Base-by-base conservation (phyloP, 75 land plant species). In the Adiantum capillusveneris region DNA sequence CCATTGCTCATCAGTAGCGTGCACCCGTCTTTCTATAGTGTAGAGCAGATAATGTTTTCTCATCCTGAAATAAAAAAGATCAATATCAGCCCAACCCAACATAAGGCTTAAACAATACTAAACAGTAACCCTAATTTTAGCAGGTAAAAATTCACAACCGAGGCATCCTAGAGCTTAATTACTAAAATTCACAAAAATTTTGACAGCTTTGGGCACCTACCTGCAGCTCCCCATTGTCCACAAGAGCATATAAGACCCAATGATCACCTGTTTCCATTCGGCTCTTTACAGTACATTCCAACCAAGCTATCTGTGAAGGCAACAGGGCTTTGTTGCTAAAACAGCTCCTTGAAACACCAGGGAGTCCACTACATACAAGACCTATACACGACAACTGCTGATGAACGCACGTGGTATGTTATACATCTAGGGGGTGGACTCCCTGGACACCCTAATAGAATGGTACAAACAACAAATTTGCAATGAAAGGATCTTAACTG, bases 181-280 rank as follows among this genome's bases (percentile, higher is more conserved):
- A 25, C 18, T 2, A 25, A 20, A 13, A 61, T 25, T 1, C 6
- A 25, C 3, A 26, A 61, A 44, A 24, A 14, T 7, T 12, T 3
- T 11, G 31, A 55, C 20, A 2, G 25, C 25, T 6, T 51, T 1
- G 65, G 27, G 45, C 14, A 1, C 49, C 14, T 58, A 76, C 79
- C 79, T 76, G 76, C 39, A 76, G 64, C 60, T 76, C 55, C n/a
- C 79, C 79, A 36, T 57, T 39, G 14, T 71, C 76, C 18, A 76
- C 77, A 46, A 69, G 45, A n/a, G 79, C 79, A 61, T 76, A 76
- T n/a, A 76, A 50, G 16, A 76, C 60, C 76, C 76, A 76, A 56
- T 76, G 79, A n/a, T 76, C 79, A 73, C 76, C 79, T 26, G 77
- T 60, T 66, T 76, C 79, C 56, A 76, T 65, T 6, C 76, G 77